Base-by-base conservation (phyloP, 495 filamentous ascomycete species). In the Aspergillus leporis region DNA sequence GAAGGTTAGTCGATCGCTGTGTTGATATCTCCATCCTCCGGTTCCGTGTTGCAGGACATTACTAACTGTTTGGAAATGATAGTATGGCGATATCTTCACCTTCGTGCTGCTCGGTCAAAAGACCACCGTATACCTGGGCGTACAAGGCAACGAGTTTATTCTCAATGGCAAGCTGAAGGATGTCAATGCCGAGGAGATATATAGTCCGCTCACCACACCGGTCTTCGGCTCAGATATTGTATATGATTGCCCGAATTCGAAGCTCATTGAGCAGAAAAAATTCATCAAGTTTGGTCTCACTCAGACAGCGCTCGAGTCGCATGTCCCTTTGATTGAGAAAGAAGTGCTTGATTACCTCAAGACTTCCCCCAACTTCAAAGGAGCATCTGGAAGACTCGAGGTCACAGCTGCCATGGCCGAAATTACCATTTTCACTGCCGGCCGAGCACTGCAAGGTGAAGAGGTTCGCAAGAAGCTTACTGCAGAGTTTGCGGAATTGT, bases 231-330 rank as follows among this genome's bases (percentile, higher is more conserved):
- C 85, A 43, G 90, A 91, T 73, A 90, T 95, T 21, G 88, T 93
- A 18, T 95, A 93, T 68, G 91, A 95, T 72, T 92, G 90, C 69
- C 90, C 91, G 28, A 93, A 93, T 66, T 78, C 89, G 50, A 92
- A 93, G 71, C 78, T 92, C 55, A 91, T 92, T 84, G 88, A 92
- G 70, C 89, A 92, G 70, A 92, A 92, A 74, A 90, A 86, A 87
- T 92, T 95, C 70, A 87, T 93, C 83, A 93, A 95, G 71, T 82
- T 90, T 66, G 90, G 90, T 46, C 85, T 95, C 49, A 90, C 90
- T 30, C 85, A 84, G 40, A 80, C 87, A 55, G 89, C 90, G 34
- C 89, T 95, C 70, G 83, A 83, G 59, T 83, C 84, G 25, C 91
- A 93, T 63, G 90, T 92, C 3, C 87, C 86, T 51, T 82, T 92